Evolutionary conservation across 441 rosid genomes (phyloP).

Genomic region (Populus hybrid): DNA sequence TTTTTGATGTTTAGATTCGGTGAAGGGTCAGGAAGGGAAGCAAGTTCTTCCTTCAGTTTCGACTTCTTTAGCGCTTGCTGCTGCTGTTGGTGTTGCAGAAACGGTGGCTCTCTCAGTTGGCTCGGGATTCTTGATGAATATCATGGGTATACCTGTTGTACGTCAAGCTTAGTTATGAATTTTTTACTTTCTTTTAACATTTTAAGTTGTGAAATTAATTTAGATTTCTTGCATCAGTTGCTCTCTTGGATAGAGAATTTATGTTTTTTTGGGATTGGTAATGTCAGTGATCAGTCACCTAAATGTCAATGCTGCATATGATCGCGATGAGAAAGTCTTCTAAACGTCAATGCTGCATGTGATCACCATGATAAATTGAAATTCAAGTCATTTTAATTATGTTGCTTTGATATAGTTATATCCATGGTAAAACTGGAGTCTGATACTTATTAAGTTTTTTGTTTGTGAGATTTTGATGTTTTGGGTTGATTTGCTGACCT

Average conservation of each 20-base stretch:
- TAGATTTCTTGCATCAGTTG: neutral
- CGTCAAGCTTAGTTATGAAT: conserved; percentile 35
- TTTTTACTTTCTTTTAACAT: neutral
- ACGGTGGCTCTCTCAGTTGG: conserved; percentile 67
- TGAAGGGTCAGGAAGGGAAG: conserved; percentile 36
- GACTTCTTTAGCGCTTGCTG: conserved; percentile 77
- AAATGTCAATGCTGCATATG: neutral
- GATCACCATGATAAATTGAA: neutral
- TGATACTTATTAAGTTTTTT: neutral
- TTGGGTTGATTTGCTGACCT: neutral
- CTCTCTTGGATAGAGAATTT: neutral
- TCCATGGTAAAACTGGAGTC: neutral
- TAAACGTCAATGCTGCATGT: neutral
- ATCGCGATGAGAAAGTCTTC: neutral
- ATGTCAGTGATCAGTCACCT: neutral
- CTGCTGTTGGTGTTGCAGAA: conserved; percentile 77
- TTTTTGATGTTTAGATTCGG: conserved; percentile 32
- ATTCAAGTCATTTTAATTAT: neutral
- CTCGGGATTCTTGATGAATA: conserved; percentile 70
- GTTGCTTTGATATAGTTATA: neutral
- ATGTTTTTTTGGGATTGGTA: neutral
- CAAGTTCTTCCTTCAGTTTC: conserved; percentile 67
- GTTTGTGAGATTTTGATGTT: neutral
- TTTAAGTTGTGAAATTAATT: neutral
- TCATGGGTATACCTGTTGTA: conserved; percentile 96